Base-by-base conservation (phyloP, 2,329 filamentous ascomycete genomes). In the Alternaria sp. region DNA sequence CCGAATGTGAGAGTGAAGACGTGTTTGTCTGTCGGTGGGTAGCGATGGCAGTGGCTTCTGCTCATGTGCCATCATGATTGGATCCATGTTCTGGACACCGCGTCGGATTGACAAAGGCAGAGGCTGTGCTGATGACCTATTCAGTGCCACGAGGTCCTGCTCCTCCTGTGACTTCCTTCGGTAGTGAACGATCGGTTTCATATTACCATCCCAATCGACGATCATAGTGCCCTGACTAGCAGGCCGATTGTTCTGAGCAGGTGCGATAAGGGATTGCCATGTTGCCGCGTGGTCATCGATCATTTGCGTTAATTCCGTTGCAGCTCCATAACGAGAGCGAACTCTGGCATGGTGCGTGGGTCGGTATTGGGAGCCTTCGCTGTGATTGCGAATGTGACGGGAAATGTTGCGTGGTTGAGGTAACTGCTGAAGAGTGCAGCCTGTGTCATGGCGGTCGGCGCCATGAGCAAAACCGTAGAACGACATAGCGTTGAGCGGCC, bases 211-310 rank as follows among this genome's bases (percentile, higher is more conserved):
- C 49, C 66, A 75, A 49, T 76, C 72, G 1, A 76, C 63, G 21
- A 75, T 63, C 62, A 75, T 57, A 3, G 73, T 74, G 8, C 67
- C 67, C 2, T 57, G 47, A 25, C 53, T 54, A 5, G 45, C 28
- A 21, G 32, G 49, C 28, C 23, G 63, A 43, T 25, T 44, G 46
- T n/a, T 17, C 15, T 12, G 28, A 11, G 47, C 19, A 21, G 46
- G 49, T 59, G 36, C 11, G 59, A 21, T 7, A 45, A 40, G 36
- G 0, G 36, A 46, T 13, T 50, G 26, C 47, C 70, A 64, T 56
- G 61, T 63, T 13, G 71, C 63, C 28, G 73, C 49, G 46, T 72
- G 61, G 4, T 63, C 62, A 25, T 76, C 72, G 10, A 77, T 71
- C 21, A 68, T 45, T 10, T 23, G n/a, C 40, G 40, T 46, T 46